These are phyloP conservation scores for Eragrostis curvula DNA, from an alignment of 176 grass and related monocot species.

Conservation along the genomic window DNA sequence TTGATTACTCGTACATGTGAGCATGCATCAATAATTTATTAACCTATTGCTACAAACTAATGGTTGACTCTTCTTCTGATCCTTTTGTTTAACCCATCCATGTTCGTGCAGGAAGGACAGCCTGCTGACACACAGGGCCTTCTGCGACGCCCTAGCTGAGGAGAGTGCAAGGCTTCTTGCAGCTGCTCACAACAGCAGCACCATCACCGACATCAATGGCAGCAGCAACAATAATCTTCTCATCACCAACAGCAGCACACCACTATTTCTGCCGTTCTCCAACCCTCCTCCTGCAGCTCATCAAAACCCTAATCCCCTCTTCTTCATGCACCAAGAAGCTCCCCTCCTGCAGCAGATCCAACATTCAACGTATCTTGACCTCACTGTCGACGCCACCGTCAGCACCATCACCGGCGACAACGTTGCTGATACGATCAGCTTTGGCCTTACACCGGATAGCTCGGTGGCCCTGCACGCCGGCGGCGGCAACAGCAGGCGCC, in stretches of 20 bases:
- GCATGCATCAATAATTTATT: constrained; percentile 2
- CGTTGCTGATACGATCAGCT: constrained; percentile 25
- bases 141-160: constrained; percentile 98
- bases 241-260: constrained; percentile 27
- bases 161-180: constrained; percentile 85
- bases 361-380: constrained; percentile 39
- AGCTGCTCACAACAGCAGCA: constrained; percentile 32
- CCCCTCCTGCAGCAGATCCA: constrained; percentile 31
- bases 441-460: constrained; percentile 37
- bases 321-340: constrained; percentile 54
- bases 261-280: constrained; percentile 61
- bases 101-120: constrained; percentile 83
- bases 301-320: constrained; percentile 46
- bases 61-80: not conserved
- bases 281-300: not conserved
- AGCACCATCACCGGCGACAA: not conserved
- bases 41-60: not conserved
- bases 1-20: constrained; percentile 33
- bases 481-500: constrained; percentile 20
- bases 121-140: constrained; percentile 93
- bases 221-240: constrained; percentile 7
- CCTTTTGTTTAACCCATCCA: not conserved
- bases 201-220: constrained; percentile 25
- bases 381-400: constrained; percentile 16
- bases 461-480: constrained; percentile 50